A percentile compares a stretch with the other conserved stretches of the same genome.
These are phyloP conservation scores for Candida schatavii DNA, from an alignment of 805 yeast genomes.

Conservation along the genomic window DNA sequence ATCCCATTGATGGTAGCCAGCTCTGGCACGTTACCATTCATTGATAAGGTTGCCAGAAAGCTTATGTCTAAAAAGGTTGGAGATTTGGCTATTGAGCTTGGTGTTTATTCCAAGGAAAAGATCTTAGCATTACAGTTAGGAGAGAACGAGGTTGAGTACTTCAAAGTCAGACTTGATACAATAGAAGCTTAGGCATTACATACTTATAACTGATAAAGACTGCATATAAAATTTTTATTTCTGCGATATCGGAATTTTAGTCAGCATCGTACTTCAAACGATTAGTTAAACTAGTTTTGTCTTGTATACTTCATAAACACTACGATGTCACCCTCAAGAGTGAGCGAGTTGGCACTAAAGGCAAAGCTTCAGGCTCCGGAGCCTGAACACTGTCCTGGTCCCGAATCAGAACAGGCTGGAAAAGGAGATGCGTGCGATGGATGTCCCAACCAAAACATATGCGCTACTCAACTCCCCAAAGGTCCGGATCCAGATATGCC, in stretches of 20 bases:
- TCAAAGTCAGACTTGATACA: conserved; percentile 15
- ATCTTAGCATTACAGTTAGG: conserved; percentile 41
- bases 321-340: conserved; percentile 3
- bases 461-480: conserved; percentile 77
- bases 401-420: conserved; percentile 92
- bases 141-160: conserved; percentile 43
- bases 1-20: conserved; percentile 38
- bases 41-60: conserved; percentile 47
- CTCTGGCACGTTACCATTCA: conserved; percentile 13
- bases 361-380: conserved; percentile 56
- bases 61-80: conserved; percentile 52
- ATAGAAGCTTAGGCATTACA: background rate
- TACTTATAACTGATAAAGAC: no score
- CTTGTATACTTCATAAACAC: no score
- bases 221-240: background rate
- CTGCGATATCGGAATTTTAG: background rate
- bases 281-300: background rate
- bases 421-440: conserved; percentile 91
- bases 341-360: conserved; percentile 6
- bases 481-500: conserved; percentile 96
- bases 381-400: conserved; percentile 99
- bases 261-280: background rate
- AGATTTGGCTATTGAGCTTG: conserved; percentile 30
- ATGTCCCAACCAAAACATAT: conserved; percentile 89
- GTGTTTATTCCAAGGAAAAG: conserved; percentile 22